Conservation (phyloP, 208 protist species). For the Wallacemonas sp. region DNA sequence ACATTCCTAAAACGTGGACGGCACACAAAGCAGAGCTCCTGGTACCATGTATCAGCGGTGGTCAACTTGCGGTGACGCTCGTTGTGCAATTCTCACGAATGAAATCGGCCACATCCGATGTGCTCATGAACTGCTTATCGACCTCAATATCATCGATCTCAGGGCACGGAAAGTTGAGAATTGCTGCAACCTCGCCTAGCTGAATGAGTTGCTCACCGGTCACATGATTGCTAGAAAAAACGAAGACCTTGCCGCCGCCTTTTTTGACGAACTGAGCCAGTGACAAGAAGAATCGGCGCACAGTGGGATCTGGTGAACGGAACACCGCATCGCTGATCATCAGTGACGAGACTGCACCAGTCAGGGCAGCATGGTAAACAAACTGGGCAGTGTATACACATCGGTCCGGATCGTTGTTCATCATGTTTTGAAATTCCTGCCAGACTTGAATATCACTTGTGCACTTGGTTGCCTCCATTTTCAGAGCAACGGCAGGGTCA, state of each 20-base stretch:
- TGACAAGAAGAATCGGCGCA: slow-evolving; percentile 89
- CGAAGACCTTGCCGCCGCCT: slow-evolving; percentile 72
- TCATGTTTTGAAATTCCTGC: slow-evolving; percentile 92
- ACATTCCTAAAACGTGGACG: slow-evolving; percentile 11
- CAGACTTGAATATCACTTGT: slow-evolving; percentile 90
- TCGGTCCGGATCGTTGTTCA: slow-evolving; percentile 83
- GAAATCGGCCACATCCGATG: slow-evolving; percentile 60
- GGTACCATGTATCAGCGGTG: neutral
- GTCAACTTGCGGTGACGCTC: slow-evolving; percentile 25
- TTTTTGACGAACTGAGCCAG: slow-evolving; percentile 89
- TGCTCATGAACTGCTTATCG: slow-evolving; percentile 52
- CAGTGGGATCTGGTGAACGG: slow-evolving; percentile 76
- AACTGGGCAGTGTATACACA: slow-evolving; percentile 93
- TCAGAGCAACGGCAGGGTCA: slow-evolving; percentile 68
- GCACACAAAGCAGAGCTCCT: too few species aligned
- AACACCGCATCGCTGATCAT: slow-evolving; percentile 95
- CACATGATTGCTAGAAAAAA: slow-evolving; percentile 95
- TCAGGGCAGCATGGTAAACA: slow-evolving; percentile 80
- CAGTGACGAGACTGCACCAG: slow-evolving; percentile 77
- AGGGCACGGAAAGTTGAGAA: slow-evolving; percentile 90
- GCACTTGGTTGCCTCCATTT: slow-evolving; percentile 90
- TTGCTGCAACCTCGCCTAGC: slow-evolving; percentile 92
- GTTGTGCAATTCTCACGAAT: slow-evolving; percentile 52
- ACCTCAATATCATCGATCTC: slow-evolving; percentile 90
- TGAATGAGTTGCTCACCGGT: slow-evolving; percentile 94